Evolutionary conservation across 352 stramenopile genomes (phyloP).

Genomic region (Phytophthora podocarpi): DNA sequence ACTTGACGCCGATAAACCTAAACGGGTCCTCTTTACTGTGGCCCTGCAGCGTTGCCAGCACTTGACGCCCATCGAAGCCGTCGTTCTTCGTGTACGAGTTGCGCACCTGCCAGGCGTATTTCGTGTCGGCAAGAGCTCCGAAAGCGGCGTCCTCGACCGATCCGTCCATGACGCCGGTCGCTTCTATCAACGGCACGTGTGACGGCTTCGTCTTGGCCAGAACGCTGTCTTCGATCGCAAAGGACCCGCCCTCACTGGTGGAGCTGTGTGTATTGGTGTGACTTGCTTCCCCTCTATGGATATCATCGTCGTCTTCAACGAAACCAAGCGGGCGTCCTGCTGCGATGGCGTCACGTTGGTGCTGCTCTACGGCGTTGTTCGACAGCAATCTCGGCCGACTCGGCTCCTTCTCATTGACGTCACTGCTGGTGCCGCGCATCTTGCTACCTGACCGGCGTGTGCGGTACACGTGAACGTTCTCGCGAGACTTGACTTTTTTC

Average conservation of each 20-base stretch:
- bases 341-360: constrained; percentile 35
- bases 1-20: constrained; percentile 45
- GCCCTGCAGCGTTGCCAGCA: constrained; percentile 37
- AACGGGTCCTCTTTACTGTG: constrained; percentile 47
- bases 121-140: constrained; percentile 26
- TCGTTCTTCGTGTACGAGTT: constrained; percentile 48
- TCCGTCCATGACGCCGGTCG: constrained; percentile 29
- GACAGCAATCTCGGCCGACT: constrained; percentile 51
- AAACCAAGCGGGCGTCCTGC: constrained; percentile 24
- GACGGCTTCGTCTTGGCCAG: constrained; percentile 27
- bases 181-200: constrained; percentile 27
- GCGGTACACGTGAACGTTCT: constrained; percentile 59
- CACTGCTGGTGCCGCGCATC: neutral
- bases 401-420: constrained; percentile 29
- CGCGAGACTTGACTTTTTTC: constrained; percentile 61
- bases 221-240: constrained; percentile 27
- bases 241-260: constrained; percentile 35
- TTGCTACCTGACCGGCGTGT: constrained; percentile 41
- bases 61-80: constrained; percentile 31
- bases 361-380: constrained; percentile 44
- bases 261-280: constrained; percentile 36
- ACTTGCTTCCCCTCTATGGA: constrained; percentile 10
- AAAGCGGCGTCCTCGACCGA: constrained; percentile 33
- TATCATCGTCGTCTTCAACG: constrained; percentile 20
- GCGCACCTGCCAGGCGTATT: constrained; percentile 33